Conservation (phyloP, 202 grass and related monocot species). For the Musa balbisiana region DNA sequence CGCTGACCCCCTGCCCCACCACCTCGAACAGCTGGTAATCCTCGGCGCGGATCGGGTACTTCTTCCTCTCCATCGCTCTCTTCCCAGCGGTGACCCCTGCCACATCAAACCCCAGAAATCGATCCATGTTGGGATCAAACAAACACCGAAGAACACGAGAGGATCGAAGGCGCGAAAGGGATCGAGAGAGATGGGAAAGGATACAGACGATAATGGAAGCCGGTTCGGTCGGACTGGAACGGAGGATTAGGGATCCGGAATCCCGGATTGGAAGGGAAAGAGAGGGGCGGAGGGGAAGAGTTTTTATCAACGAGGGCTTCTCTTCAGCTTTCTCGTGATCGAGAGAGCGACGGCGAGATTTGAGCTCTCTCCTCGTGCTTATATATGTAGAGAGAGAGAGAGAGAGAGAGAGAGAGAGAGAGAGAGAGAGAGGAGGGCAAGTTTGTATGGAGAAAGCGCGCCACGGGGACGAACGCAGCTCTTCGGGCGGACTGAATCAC, state of each 20-base stretch:
- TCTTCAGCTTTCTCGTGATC: neutral
- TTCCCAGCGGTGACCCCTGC: neutral
- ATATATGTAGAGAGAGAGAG: too few relatives aligned
- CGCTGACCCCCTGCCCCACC: conserved; percentile 84
- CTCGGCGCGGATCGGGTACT: conserved; percentile 65
- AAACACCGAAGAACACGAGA: neutral
- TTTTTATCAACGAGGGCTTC: conserved; percentile 21
- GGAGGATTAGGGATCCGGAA: neutral
- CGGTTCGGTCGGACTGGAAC: neutral
- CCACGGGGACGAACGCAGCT: too few relatives aligned
- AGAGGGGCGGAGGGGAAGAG: neutral
- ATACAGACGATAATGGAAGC: too few relatives aligned
- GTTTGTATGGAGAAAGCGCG: too few relatives aligned
- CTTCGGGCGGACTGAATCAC: too few relatives aligned
- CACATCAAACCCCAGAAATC: conserved; percentile 25
- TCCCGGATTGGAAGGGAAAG: conserved; percentile 17
- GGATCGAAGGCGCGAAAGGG: too few relatives aligned
- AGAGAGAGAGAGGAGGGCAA: too few relatives aligned
- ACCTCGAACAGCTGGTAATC: conserved; percentile 88
- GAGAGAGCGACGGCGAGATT: neutral
- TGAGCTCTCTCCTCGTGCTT: neutral
- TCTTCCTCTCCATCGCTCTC: conserved; percentile 41
- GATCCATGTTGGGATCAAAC: neutral
- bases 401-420: too few relatives aligned
- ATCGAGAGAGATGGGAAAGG: too few relatives aligned